These are phyloP conservation scores for Purpureocillium takamizusanense DNA, from an alignment of 2,329 filamentous ascomycete species.

Conservation along the genomic window DNA sequence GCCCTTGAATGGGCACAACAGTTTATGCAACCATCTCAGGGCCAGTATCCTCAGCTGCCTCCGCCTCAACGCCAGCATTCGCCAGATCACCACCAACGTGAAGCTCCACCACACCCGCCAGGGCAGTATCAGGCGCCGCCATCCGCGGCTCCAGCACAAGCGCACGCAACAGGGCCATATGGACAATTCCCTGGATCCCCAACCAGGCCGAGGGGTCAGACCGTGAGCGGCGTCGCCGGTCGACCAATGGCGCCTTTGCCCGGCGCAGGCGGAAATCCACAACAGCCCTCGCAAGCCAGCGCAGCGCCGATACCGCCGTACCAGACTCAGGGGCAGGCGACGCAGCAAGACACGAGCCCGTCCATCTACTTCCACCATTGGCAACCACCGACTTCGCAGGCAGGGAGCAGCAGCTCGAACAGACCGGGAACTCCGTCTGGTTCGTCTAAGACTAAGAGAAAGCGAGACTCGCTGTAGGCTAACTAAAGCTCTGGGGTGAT, in stretches of 20 bases:
- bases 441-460: slow-evolving; percentile 52
- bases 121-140: slow-evolving; percentile 30
- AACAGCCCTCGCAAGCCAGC: slow-evolving; percentile 19
- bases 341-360: slow-evolving; percentile 59
- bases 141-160: slow-evolving; percentile 20
- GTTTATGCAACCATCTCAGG: slow-evolving; percentile 43
- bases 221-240: slow-evolving; percentile 29
- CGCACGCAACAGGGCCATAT: slow-evolving; percentile 24
- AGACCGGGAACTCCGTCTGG: slow-evolving; percentile 68
- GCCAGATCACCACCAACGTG: slow-evolving; percentile 42
- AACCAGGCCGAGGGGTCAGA: slow-evolving; percentile 39
- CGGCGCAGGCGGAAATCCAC: slow-evolving; percentile 35
- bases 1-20: slow-evolving; percentile 62
- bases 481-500: slow-evolving; percentile 34
- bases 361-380: slow-evolving; percentile 89
- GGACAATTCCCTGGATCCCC: slow-evolving; percentile 40
- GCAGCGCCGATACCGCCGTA: slow-evolving; percentile 27
- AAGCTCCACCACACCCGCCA: slow-evolving; percentile 31
- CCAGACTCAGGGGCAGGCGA: slow-evolving; percentile 36
- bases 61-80: slow-evolving; percentile 40
- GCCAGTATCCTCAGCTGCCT: slow-evolving; percentile 41
- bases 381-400: slow-evolving; percentile 67
- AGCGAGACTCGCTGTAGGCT: slow-evolving; percentile 32
- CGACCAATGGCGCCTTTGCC: slow-evolving; percentile 31
- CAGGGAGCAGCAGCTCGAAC: slow-evolving; percentile 44